phyloP scores from a whole-genome alignment of 2,329 filamentous ascomycete species.

The Cryphonectria parasitica region DNA sequence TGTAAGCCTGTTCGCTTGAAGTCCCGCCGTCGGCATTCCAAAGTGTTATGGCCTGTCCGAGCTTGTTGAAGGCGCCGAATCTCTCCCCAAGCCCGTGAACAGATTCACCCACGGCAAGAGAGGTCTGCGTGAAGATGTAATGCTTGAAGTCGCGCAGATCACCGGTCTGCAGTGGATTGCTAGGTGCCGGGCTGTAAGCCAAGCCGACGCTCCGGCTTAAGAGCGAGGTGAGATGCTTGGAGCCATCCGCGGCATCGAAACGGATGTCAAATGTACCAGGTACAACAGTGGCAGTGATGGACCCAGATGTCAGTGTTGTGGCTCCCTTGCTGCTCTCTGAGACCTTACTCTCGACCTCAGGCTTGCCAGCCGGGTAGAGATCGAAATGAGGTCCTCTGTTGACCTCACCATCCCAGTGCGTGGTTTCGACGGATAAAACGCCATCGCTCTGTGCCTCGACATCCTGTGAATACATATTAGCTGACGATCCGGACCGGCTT shows the following conservation, averaged over 20 bases:
- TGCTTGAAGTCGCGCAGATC: slow-evolving; percentile 58
- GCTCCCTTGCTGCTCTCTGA: slow-evolving; percentile 43
- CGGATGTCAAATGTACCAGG: slow-evolving; percentile 57
- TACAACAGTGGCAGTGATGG: slow-evolving; percentile 55
- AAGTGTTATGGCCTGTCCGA: slow-evolving; percentile 70
- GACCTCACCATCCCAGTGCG: slow-evolving; percentile 59
- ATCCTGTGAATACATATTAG: slow-evolving; percentile 43
- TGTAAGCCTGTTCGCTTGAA: slow-evolving; percentile 71
- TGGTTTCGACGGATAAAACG: slow-evolving; percentile 62
- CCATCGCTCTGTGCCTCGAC: slow-evolving; percentile 61
- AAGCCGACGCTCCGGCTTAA: slow-evolving; percentile 59
- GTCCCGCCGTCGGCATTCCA: slow-evolving; percentile 69
- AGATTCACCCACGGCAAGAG: slow-evolving; percentile 62
- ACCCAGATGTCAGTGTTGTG: slow-evolving; percentile 55
- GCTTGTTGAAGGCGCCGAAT: slow-evolving; percentile 77
- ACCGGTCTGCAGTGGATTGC: slow-evolving; percentile 55
- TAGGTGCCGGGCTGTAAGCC: slow-evolving; percentile 58
- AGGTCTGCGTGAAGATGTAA: slow-evolving; percentile 61
- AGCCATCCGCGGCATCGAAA: slow-evolving; percentile 55
- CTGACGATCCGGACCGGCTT: not conserved
- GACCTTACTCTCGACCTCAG: slow-evolving; percentile 45
- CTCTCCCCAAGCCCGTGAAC: slow-evolving; percentile 77
- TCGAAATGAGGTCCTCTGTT: slow-evolving; percentile 61
- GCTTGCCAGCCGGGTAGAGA: slow-evolving; percentile 57
- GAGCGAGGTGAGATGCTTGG: slow-evolving; percentile 57